Evolutionary conservation across 441 rosid genomes (phyloP).

Genomic region (Populus tomentosa): DNA sequence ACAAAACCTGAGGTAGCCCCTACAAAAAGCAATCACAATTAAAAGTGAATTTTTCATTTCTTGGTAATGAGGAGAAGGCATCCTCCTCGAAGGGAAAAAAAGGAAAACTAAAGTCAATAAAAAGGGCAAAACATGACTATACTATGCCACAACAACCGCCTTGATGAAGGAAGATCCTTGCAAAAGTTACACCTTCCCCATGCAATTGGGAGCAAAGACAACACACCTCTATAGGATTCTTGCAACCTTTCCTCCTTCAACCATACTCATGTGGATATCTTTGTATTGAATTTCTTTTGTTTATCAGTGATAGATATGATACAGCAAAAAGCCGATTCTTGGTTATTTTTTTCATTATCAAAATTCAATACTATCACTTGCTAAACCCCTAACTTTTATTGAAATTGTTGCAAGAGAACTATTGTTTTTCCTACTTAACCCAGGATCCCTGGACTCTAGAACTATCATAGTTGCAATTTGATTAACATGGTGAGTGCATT

Average conservation of each 20-base stretch:
- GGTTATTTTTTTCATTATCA: background rate
- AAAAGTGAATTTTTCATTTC: background rate
- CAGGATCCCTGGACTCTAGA: background rate
- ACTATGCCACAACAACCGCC: too few relatives aligned
- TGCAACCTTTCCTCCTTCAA: too few relatives aligned
- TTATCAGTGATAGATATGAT: background rate
- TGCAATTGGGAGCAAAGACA: too few relatives aligned
- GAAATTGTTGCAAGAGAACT: background rate
- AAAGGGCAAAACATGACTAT: too few relatives aligned
- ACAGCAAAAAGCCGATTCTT: background rate
- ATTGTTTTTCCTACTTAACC: background rate
- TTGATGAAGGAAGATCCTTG: too few relatives aligned
- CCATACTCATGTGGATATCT: background rate
- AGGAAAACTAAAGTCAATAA: too few relatives aligned
- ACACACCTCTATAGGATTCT: too few relatives aligned
- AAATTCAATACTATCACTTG: background rate
- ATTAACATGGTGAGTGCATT: background rate
- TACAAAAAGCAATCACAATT: slow-evolving; percentile 34
- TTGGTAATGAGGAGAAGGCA: background rate
- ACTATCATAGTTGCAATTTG: background rate
- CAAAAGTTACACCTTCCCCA: too few relatives aligned
- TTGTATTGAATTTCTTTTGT: background rate
- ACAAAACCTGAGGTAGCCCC: slow-evolving; percentile 88
- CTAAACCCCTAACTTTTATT: background rate
- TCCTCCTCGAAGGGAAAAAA: too few relatives aligned